Evolutionary conservation across 2,329 filamentous ascomycete genomes (phyloP).

Genomic region (Colletotrichum australisinense): DNA sequence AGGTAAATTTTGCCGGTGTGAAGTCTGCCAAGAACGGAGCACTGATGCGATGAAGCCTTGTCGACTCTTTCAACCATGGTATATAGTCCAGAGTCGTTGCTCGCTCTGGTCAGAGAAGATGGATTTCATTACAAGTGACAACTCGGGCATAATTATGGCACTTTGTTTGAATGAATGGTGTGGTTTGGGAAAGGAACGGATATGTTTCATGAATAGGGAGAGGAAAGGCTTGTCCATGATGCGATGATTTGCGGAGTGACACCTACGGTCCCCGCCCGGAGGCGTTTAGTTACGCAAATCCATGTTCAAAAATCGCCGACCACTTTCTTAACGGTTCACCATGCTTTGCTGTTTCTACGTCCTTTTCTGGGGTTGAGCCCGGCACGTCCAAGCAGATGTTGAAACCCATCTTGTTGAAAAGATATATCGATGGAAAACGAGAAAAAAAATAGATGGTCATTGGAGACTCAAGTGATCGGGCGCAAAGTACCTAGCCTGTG

Average conservation of each 20-base stretch:
- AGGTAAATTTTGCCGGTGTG: constrained; percentile 3
- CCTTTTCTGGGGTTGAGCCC: too few species aligned
- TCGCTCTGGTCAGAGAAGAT: background rate
- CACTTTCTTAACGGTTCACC: background rate
- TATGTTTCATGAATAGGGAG: constrained; percentile 27
- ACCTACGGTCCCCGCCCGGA: constrained; percentile 10
- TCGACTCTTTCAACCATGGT: too few species aligned
- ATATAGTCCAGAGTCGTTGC: too few species aligned
- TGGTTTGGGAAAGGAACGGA: constrained; percentile 23
- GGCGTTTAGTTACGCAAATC: background rate
- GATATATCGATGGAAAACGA: too few species aligned
- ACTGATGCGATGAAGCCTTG: background rate
- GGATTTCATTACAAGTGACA: too few species aligned
- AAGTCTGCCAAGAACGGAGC: background rate
- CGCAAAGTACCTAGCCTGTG: too few species aligned
- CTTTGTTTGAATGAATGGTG: background rate
- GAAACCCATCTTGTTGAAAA: too few species aligned
- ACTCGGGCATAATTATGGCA: background rate
- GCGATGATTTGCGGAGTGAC: constrained; percentile 31
- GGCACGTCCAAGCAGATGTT: too few species aligned
- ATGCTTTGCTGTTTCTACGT: background rate
- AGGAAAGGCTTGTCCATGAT: constrained; percentile 23
- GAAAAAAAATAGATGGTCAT: too few species aligned
- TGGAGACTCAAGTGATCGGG: too few species aligned
- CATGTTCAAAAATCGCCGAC: background rate